Percentiles rank a stretch among this genome's conserved stretches.
Evolutionary conservation across 441 rosid genomes (phyloP).

Genomic region (Breynia disticha): DNA sequence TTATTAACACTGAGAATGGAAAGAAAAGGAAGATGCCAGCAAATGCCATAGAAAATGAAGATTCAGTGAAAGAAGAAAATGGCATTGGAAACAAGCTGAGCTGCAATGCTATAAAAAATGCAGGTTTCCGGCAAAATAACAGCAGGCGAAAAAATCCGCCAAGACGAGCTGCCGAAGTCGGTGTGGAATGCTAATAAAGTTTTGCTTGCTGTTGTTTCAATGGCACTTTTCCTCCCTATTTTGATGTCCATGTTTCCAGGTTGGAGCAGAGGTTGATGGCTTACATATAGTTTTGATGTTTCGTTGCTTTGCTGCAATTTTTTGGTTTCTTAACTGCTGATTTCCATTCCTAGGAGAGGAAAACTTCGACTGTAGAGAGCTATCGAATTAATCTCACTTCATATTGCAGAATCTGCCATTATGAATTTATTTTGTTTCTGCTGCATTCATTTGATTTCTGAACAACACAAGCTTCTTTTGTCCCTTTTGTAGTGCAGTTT

Average conservation of each 20-base stretch:
- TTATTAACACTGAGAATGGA: conserved; percentile 32
- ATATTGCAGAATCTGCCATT: background rate
- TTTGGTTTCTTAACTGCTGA: conserved; percentile 3
- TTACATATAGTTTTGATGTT: conserved; percentile 1
- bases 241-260: background rate
- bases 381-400: background rate
- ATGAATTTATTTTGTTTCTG: background rate
- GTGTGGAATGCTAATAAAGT: conserved; percentile 13
- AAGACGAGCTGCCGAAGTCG: conserved; percentile 15
- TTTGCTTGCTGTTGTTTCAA: conserved; percentile 2
- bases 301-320: conserved; percentile 1
- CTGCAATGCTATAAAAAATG: background rate
- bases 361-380: background rate
- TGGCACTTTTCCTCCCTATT: background rate
- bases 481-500: too few species aligned
- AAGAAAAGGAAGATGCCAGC: conserved; percentile 36
- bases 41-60: conserved; percentile 24
- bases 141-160: conserved; percentile 18
- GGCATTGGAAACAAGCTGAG: conserved; percentile 14
- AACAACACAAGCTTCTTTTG: too few species aligned
- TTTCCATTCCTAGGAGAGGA: conserved; percentile 6
- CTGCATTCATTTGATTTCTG: background rate
- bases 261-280: background rate
- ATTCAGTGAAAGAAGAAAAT: conserved; percentile 40
- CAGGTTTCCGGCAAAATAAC: conserved; percentile 10